Percentiles rank a stretch among this genome's conserved stretches.
Conservation (phyloP, 805 yeast species). For the Metschnikowia aberdeeniae region DNA sequence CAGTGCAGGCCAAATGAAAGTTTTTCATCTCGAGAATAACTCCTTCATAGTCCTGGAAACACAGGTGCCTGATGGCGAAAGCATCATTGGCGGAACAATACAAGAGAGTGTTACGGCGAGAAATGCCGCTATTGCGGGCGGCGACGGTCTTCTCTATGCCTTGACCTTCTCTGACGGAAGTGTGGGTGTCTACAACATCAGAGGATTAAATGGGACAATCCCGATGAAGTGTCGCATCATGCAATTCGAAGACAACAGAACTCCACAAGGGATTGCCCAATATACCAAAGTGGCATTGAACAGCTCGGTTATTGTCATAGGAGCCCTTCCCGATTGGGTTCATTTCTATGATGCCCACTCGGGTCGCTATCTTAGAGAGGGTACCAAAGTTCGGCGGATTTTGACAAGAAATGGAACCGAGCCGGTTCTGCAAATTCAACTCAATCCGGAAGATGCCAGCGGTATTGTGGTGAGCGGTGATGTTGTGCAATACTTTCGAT, state of each 20-base stretch:
- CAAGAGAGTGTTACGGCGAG: constrained; percentile 11
- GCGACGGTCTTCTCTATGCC: constrained; percentile 39
- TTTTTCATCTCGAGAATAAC: constrained; percentile 18
- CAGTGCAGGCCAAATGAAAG: constrained; percentile 19
- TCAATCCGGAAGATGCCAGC: constrained; percentile 13
- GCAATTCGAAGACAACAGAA: constrained; percentile 17
- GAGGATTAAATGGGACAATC: constrained; percentile 21
- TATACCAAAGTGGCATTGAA: constrained; percentile 32
- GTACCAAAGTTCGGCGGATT: constrained; percentile 13
- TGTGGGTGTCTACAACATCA: constrained; percentile 41
- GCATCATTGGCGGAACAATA: constrained; percentile 15
- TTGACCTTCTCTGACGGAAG: constrained; percentile 38
- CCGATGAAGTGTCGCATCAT: constrained; percentile 12
- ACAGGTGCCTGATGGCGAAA: constrained; percentile 12
- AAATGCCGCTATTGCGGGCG: constrained; percentile 29
- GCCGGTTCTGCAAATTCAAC: constrained; percentile 16
- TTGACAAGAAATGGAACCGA: constrained; percentile 12
- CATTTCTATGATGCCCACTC: constrained; percentile 20
- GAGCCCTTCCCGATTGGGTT: constrained; percentile 18
- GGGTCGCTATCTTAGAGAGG: constrained; percentile 17
- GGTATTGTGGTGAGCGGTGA: constrained; percentile 18
- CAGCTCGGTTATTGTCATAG: constrained; percentile 26
- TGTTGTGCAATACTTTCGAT: constrained; percentile 16
- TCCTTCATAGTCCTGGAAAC: constrained; percentile 3
- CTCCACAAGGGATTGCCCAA: constrained; percentile 21